Evolutionary conservation across 495 filamentous ascomycete genomes (phyloP), one percentile per base, ranked within the genome.

Genomic region (Penicillium argentinense): DNA sequence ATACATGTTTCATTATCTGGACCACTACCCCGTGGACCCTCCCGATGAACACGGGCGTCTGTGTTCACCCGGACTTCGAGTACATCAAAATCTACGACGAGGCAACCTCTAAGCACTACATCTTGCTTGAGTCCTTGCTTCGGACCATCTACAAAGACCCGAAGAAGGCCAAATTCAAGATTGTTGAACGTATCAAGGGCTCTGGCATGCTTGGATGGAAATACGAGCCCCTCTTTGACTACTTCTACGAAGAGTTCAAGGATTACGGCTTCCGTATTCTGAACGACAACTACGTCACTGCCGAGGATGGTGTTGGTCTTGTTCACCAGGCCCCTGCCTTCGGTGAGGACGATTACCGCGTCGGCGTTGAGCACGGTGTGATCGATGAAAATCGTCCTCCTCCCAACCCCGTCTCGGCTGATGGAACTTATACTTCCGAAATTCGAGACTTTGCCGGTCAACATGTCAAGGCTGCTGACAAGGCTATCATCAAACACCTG

Each of bases 21-120:
- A 96, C 95, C 1, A 98, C 92, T 3, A 97, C 93, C 3, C 92
- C 93, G 0, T 98, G 93, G 93, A 97, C 92, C n/a, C 24, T 26
- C 9, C 24, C 27, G 26, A 21, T 3, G 68, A 85, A 98, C 64
- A 79, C 79, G 4, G 84, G 81, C 5, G 79, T 98, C 43, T 89
- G 89, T 6, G 86, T 80, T 18, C 81, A 97, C 59, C 91, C 93
- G 3, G 82, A 91, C 22, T 95, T 92, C 57, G 93, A 97, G 56
- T 98, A 97, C 62, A 67, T 97, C 63, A 91, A 97, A 73, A 88
- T 98, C 49, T 74, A 80, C 38, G 93, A 98, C 54, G 84, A 91
- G 45, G 78, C 76, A 18, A 86, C 84, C 0, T 85, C 85, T 16
- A 92, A 88, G 59, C 79, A 95, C 53, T 98, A 89, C 62, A 86